Evolutionary conservation across 192 early-diverging fungal genomes (phyloP).

Genomic region (Rhizoclosmatium globosum): DNA sequence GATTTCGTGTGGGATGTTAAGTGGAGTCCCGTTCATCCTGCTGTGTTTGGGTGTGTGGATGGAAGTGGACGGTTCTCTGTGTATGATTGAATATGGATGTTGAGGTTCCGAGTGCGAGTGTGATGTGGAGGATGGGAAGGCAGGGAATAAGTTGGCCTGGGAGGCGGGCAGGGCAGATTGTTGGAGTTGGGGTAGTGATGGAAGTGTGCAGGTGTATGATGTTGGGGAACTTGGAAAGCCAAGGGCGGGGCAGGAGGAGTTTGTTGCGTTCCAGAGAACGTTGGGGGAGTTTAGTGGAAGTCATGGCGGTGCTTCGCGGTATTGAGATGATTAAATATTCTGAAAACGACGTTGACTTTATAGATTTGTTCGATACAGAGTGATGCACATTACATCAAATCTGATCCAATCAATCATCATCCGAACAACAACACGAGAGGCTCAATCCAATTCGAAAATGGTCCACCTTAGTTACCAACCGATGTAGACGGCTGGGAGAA

Average conservation of each 20-base stretch:
- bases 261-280: slow-evolving; percentile 3
- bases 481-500: neutral
- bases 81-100: slow-evolving; percentile 93
- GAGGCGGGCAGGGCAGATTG: slow-evolving; percentile 85
- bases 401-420: neutral
- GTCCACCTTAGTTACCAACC: neutral
- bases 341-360: neutral
- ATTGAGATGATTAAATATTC: neutral
- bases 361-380: neutral
- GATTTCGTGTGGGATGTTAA: slow-evolving; percentile 98
- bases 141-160: slow-evolving; percentile 95
- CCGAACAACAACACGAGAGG: neutral
- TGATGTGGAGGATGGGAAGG: slow-evolving; percentile 68
- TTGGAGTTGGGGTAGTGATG: slow-evolving; percentile 88
- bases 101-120: slow-evolving; percentile 76
- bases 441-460: neutral
- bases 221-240: slow-evolving; percentile 79
- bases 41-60: slow-evolving; percentile 91
- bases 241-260: slow-evolving; percentile 2
- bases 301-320: neutral
- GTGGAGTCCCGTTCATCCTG: slow-evolving; percentile 97
- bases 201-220: slow-evolving; percentile 87
- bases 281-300: slow-evolving; percentile 7
- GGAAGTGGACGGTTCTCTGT: slow-evolving; percentile 89
- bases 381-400: neutral